phyloP scores from a whole-genome alignment of 2,329 filamentous ascomycete species.

The Zasmidium angulare region DNA sequence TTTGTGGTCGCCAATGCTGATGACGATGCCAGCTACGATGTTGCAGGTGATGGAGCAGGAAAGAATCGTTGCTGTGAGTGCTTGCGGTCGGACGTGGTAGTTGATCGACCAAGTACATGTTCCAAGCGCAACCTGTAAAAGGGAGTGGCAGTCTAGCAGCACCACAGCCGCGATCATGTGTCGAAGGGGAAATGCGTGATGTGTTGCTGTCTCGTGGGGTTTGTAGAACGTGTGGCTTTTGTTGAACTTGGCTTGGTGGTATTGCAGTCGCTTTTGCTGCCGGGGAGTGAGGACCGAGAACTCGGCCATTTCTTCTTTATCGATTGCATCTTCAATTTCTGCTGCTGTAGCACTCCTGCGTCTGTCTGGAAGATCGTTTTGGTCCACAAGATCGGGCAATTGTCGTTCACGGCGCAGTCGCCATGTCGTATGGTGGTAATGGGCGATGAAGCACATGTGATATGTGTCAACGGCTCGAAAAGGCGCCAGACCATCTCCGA shows the following conservation, averaged over 20 bases:
- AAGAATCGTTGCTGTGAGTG: constrained; percentile 77
- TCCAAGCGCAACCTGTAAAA: constrained; percentile 77
- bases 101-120: constrained; percentile 76
- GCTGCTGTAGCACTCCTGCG: constrained; percentile 17
- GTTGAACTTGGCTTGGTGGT: constrained; percentile 77
- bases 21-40: constrained; percentile 72
- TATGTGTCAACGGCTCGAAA: constrained; percentile 82
- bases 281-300: constrained; percentile 62
- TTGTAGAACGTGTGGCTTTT: constrained; percentile 88
- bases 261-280: constrained; percentile 68
- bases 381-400: constrained; percentile 63
- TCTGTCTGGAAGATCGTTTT: constrained; percentile 64
- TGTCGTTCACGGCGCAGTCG: constrained; percentile 58
- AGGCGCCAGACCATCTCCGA: constrained; percentile 63
- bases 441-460: constrained; percentile 79
- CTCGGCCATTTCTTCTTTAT: constrained; percentile 49
- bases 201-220: constrained; percentile 79
- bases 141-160: constrained; percentile 74
- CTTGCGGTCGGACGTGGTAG: constrained; percentile 67
- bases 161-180: constrained; percentile 76
- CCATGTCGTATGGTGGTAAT: constrained; percentile 68
- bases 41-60: constrained; percentile 77
- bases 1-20: constrained; percentile 71
- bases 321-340: constrained; percentile 39
- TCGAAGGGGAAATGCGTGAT: constrained; percentile 73